A percentile compares a stretch with the other conserved stretches of the same genome.
phyloP scores from a whole-genome alignment of 1,284 basidiomycete species.

The Entoloma clypeatum region DNA sequence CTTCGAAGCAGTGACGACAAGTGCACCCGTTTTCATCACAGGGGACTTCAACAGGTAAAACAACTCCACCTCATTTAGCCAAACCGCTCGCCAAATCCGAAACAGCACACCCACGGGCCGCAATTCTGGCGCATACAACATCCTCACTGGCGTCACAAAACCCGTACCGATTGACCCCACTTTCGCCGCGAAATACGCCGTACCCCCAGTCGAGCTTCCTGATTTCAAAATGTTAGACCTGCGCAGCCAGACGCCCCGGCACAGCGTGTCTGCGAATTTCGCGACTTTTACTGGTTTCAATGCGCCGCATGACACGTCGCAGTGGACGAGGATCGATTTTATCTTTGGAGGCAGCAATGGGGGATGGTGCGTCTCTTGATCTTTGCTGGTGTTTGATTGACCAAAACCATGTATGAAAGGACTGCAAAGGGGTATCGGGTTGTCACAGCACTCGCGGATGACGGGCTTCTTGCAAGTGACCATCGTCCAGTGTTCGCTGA shows the following conservation, averaged over 20 bases:
- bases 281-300: constrained; percentile 56
- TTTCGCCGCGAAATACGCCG: constrained; percentile 41
- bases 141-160: constrained; percentile 40
- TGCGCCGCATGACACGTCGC: constrained; percentile 33
- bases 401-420: constrained; percentile 27
- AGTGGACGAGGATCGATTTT: constrained; percentile 50
- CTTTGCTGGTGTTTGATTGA: constrained; percentile 5
- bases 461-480: constrained; percentile 54
- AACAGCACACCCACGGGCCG: constrained; percentile 36
- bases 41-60: constrained; percentile 53
- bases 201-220: constrained; percentile 29
- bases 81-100: neutral
- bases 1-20: constrained; percentile 41
- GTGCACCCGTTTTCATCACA: constrained; percentile 42
- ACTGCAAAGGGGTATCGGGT: constrained; percentile 37
- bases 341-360: constrained; percentile 47
- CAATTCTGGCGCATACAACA: constrained; percentile 49
- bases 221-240: constrained; percentile 47
- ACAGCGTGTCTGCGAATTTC: constrained; percentile 43
- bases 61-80: neutral
- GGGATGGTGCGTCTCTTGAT: constrained; percentile 46
- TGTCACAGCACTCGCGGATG: constrained; percentile 42
- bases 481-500: constrained; percentile 54
- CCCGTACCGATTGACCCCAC: constrained; percentile 40
- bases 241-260: constrained; percentile 39